Conservation (phyloP, 1,284 basidiomycete genomes). For the Ustilago sp. region DNA sequence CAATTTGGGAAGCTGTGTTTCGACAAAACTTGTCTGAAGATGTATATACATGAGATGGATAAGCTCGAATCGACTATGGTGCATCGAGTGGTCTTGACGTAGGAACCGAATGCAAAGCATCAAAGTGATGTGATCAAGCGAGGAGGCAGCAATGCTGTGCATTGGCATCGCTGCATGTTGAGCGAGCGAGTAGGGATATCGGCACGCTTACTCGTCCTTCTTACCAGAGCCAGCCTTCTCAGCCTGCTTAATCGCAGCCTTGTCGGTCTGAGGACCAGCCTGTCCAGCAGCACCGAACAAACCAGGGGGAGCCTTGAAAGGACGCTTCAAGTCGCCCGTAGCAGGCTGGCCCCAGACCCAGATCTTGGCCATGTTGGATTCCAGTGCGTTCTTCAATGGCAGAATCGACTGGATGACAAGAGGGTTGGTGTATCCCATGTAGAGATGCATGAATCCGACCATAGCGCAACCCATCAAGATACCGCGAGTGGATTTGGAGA, state of each 20-base stretch:
- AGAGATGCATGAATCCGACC: conserved; percentile 69
- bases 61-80: too few relatives aligned
- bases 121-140: background rate
- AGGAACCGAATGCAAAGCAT: background rate
- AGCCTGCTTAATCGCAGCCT: conserved; percentile 84
- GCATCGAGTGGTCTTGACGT: background rate
- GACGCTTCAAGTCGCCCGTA: conserved; percentile 88
- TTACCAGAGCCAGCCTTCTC: conserved; percentile 80
- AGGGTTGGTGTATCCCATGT: conserved; percentile 69
- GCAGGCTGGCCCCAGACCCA: conserved; percentile 72
- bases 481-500: conserved; percentile 81
- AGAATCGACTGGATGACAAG: conserved; percentile 69
- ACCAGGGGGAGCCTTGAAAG: conserved; percentile 85
- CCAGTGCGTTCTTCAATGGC: conserved; percentile 68
- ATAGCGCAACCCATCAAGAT: conserved; percentile 70
- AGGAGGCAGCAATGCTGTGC: background rate
- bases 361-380: conserved; percentile 68
- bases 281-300: conserved; percentile 73
- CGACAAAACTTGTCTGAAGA: background rate
- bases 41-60: conserved; percentile 31
- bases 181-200: too few relatives aligned
- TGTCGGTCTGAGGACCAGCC: conserved; percentile 78
- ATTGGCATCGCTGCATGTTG: background rate
- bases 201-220: conserved; percentile 77
- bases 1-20: background rate